phyloP scores from a whole-genome alignment of 768 basidiomycete species.

The Coprinopsis marcescibilis region DNA sequence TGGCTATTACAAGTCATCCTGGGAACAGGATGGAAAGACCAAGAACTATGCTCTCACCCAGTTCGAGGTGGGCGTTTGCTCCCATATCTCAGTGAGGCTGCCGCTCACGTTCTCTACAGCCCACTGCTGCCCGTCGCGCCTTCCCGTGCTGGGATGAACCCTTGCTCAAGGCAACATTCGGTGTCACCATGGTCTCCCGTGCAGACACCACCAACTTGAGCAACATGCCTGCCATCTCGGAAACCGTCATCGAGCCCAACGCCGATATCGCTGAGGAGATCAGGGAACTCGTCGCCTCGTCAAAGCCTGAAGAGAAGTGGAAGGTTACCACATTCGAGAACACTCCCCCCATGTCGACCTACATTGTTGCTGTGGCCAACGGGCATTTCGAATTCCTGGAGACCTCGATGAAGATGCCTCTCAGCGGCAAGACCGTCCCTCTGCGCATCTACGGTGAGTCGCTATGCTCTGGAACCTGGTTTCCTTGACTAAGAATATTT shows the following conservation, averaged over 20 bases:
- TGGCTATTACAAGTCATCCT: slow-evolving; percentile 75
- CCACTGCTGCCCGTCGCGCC: slow-evolving; percentile 77
- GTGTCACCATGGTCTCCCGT: slow-evolving; percentile 75
- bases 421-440: slow-evolving; percentile 76
- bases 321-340: slow-evolving; percentile 76
- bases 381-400: slow-evolving; percentile 73
- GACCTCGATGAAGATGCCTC: slow-evolving; percentile 68
- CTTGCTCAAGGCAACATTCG: slow-evolving; percentile 77
- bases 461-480: not conserved
- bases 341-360: slow-evolving; percentile 84
- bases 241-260: slow-evolving; percentile 38
- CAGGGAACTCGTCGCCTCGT: slow-evolving; percentile 38
- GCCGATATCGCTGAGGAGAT: slow-evolving; percentile 21
- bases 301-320: slow-evolving; percentile 50
- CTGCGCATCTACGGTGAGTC: slow-evolving; percentile 77
- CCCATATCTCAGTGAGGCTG: not conserved
- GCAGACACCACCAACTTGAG: slow-evolving; percentile 69
- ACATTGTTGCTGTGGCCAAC: slow-evolving; percentile 85
- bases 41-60: slow-evolving; percentile 80
- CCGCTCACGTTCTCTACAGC: slow-evolving; percentile 33
- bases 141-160: slow-evolving; percentile 96
- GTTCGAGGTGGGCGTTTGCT: slow-evolving; percentile 54
- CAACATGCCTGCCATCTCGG: slow-evolving; percentile 80
- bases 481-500: slow-evolving; percentile 2
- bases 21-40: slow-evolving; percentile 57